Conservation (phyloP, 2,329 filamentous ascomycete species). For the Scortechinia acanthostroma region DNA sequence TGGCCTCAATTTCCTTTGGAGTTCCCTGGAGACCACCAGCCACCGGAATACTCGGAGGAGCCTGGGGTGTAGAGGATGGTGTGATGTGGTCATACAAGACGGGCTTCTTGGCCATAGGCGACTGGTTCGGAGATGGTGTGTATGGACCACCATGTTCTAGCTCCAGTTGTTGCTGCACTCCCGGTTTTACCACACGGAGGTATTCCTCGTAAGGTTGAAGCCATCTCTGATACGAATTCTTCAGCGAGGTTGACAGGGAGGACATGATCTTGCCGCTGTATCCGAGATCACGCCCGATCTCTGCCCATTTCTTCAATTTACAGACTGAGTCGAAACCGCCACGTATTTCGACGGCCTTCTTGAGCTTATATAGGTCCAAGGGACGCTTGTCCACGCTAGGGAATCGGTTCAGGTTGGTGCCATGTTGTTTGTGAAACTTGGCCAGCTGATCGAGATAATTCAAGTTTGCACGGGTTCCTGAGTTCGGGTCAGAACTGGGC, state of each 20-base stretch:
- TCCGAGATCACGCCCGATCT: constrained; percentile 90
- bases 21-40: too few species aligned
- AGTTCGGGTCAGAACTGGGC: constrained; percentile 23
- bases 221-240: constrained; percentile 97
- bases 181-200: constrained; percentile 79
- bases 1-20: not conserved
- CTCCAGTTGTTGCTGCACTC: constrained; percentile 92
- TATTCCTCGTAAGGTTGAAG: constrained; percentile 96
- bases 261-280: constrained; percentile 99
- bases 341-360: constrained; percentile 90
- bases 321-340: constrained; percentile 95
- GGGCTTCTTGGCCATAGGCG: constrained; percentile 64
- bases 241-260: constrained; percentile 90
- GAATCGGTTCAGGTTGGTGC: constrained; percentile 85
- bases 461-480: constrained; percentile 87
- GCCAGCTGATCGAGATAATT: constrained; percentile 91
- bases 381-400: constrained; percentile 97
- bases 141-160: constrained; percentile 86
- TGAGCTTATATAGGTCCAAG: constrained; percentile 87
- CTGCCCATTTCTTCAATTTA: constrained; percentile 97
- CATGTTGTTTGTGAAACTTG: constrained; percentile 96
- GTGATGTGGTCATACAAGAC: constrained; percentile 42
- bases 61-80: not conserved
- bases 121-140: constrained; percentile 68
- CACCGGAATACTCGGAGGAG: not conserved